Evolutionary conservation across 306 rosid species (phyloP).

Genomic region (Luffa aegyptiaca): DNA sequence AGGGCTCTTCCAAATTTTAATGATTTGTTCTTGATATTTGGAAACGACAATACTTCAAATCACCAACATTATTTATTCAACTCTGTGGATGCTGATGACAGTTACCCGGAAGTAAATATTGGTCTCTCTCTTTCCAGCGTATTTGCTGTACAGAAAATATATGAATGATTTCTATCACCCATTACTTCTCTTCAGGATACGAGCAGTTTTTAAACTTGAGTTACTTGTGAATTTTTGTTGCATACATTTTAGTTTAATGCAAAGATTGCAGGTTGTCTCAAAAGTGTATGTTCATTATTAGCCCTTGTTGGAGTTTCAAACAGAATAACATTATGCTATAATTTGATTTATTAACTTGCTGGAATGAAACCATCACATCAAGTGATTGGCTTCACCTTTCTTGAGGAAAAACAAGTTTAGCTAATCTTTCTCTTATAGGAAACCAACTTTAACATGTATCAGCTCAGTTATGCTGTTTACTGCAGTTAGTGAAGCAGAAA

Average conservation of each 20-base stretch:
- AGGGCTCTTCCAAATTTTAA: constrained; percentile 45
- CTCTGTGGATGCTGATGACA: constrained; percentile 18
- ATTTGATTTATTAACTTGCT: not conserved
- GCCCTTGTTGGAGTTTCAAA: not conserved
- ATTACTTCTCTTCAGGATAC: not conserved
- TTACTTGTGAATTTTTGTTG: not conserved
- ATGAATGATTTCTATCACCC: not conserved
- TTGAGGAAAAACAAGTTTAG: not conserved
- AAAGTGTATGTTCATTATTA: not conserved
- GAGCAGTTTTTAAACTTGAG: not conserved
- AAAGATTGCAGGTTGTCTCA: not conserved
- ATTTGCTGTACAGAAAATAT: not conserved
- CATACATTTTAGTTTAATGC: not conserved
- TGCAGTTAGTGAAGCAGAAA: not conserved
- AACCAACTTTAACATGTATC: not conserved
- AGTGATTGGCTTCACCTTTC: not conserved
- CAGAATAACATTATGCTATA: not conserved
- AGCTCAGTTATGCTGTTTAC: not conserved
- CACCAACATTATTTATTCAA: constrained; percentile 11
- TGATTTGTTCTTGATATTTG: constrained; percentile 45
- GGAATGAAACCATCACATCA: not conserved
- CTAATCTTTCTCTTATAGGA: not conserved
- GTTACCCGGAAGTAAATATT: constrained; percentile 17
- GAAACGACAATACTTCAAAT: constrained; percentile 11
- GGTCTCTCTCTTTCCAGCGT: constrained; percentile 14